Percentiles rank a stretch among this genome's conserved stretches.
phyloP scores from a whole-genome alignment of 441 rosid species.

The Erysimum cheiri region DNA sequence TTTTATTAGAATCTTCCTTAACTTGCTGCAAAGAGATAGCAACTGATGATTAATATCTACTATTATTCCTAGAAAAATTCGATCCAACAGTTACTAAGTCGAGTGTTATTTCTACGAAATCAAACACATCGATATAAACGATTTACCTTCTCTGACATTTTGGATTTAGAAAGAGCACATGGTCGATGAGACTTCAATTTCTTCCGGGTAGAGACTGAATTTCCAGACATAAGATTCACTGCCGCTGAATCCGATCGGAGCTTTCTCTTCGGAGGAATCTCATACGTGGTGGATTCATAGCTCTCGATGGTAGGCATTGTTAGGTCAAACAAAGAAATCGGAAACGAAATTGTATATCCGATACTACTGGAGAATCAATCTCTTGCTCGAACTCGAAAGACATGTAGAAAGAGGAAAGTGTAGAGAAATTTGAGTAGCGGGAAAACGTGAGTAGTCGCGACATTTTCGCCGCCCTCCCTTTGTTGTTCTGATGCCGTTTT shows the following conservation, averaged over 20 bases:
- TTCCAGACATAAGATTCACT: conserved; percentile 8
- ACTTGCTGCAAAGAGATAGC: conserved; percentile 43
- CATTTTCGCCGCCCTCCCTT: conserved; percentile 4
- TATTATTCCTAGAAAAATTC: too few relatives aligned
- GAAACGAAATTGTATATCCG: background rate
- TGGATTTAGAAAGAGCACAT: conserved; percentile 47
- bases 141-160: background rate
- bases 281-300: conserved; percentile 41
- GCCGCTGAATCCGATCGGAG: conserved; percentile 53
- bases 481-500: conserved; percentile 22
- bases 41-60: background rate
- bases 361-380: conserved; percentile 18
- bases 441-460: conserved; percentile 20
- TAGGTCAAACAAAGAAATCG: conserved; percentile 1
- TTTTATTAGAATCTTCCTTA: background rate
- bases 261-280: conserved; percentile 54
- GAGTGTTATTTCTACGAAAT: too few relatives aligned
- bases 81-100: too few relatives aligned
- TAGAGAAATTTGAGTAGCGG: conserved; percentile 23
- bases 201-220: conserved; percentile 40
- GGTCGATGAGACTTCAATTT: conserved; percentile 62
- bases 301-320: conserved; percentile 63
- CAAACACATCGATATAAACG: background rate
- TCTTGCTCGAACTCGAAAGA: conserved; percentile 18
- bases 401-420: background rate